phyloP scores from a whole-genome alignment of 129 eudicot genomes.

The Tanacetum coccineum region DNA sequence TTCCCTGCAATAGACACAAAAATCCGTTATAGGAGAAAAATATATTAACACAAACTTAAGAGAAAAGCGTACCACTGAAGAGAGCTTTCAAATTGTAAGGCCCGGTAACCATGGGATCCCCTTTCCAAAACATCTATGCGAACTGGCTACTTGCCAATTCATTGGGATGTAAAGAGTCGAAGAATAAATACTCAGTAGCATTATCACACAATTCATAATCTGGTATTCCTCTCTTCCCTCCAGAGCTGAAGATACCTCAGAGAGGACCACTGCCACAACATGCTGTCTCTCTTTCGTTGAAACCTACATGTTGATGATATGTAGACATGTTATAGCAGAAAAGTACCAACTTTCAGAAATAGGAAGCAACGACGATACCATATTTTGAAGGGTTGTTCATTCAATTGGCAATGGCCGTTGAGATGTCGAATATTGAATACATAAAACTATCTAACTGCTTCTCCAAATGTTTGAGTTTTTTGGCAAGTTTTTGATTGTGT shows the following conservation, averaged over 20 bases:
- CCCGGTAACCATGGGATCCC: too few species aligned
- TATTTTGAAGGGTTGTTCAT: slow-evolving; percentile 32
- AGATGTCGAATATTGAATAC: slow-evolving; percentile 32
- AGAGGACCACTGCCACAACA: slow-evolving; percentile 48
- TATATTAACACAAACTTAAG: too few species aligned
- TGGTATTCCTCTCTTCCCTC: slow-evolving; percentile 26
- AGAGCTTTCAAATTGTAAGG: too few species aligned
- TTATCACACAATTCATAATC: slow-evolving; percentile 34
- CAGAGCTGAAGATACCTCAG: slow-evolving; percentile 36
- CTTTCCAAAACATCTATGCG: slow-evolving; percentile 16
- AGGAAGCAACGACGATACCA: slow-evolving; percentile 28
- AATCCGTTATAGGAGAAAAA: too few species aligned
- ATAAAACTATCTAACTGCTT: slow-evolving; percentile 33
- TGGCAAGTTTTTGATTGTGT: slow-evolving; percentile 28
- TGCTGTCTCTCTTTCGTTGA: slow-evolving; percentile 38
- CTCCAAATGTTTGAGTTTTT: slow-evolving; percentile 13
- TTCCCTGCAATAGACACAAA: too few species aligned
- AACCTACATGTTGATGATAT: slow-evolving; percentile 29
- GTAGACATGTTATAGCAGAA: not conserved
- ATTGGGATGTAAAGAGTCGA: not conserved
- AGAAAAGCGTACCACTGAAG: too few species aligned
- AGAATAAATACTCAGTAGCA: slow-evolving; percentile 26
- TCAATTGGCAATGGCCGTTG: slow-evolving; percentile 17
- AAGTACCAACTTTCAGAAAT: not conserved
- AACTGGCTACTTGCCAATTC: too few species aligned